Base-by-base conservation (phyloP, 306 rosid species). In the Cercis canadensis region DNA sequence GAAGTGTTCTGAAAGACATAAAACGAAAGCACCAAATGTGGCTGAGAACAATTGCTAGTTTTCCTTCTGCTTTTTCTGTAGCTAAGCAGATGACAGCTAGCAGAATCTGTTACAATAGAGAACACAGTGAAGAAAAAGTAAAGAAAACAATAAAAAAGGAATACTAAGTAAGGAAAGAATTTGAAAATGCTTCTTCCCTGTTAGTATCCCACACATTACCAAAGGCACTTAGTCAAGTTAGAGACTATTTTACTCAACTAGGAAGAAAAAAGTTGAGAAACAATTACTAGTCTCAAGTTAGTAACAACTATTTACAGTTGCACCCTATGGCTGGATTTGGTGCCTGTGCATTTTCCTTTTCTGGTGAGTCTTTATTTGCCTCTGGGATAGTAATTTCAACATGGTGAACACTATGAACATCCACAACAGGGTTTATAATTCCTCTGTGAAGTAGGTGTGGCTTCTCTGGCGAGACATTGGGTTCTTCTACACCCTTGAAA, bases 401-500 rank as follows among this genome's bases (percentile, higher is more conserved):
- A 51, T 83, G 92, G 19, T 65, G 72, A 0, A 1, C 1, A 54
- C 19, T 52, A 0, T 74, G 80, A 71, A 31, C 52, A 8, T 84
- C 96, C 50, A 68, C 65, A 32, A 78, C 72, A 31, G 98, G 97
- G 11, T 86, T 87, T 43, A 90, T 69, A 51, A 51, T 83, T 69
- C 98, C 95, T 57, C 84, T 79, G 52, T 90, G 98, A 77, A 94
- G 90, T 32, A 87, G 32, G 0, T 57, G 83, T 57, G 92, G 81
- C 51, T 90, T 87, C 68, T 87, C 92, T 24, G 81, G 82, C 7
- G 89, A 82, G 0, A 78, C 87, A 31, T 53, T 79, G 11, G 80
- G 61, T 60, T 85, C 79, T 3, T 36, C 72, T 3, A 46, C 61
- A 54, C 31, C 68, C 76, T 83, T 82, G 86, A 90, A 94, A 11